Base-by-base conservation (phyloP, 805 yeast species). In the Wickerhamomyces xylosicus region DNA sequence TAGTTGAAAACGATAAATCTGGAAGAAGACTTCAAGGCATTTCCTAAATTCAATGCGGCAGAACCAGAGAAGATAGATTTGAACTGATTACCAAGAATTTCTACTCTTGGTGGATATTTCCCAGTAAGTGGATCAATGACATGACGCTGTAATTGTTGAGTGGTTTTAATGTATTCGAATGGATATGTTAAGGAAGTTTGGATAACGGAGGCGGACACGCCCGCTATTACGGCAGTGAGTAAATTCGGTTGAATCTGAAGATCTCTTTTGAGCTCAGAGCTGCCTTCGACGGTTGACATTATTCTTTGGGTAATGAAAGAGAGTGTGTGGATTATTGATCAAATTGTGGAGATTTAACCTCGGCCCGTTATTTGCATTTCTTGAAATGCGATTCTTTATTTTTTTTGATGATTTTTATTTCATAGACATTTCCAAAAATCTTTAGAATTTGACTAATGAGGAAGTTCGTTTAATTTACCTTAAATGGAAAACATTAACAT, bases 1-100 rank as follows among this genome's bases (percentile, higher is more conserved):
- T 77, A 74, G 45, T 85, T 83, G 63, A 84, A 90, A 36, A 81
- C 71, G 19, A 78, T 63, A 50, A 89, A 77, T 41, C 97, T 62
- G 6, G 86, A 72, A 6, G 74, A 66, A 4, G 94, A 79, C 58
- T 87, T 89, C 39, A 78, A 50, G 1, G 85, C 69, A 43, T 78
- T 77, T 4, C 96, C 96, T 0, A 77, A 46, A 29, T 85, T 81
- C 42, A 86, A 58, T 0, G 95, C 85, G 37, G 83, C 72, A 48
- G 85, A 74, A 1, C 97, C 97, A 19, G 64, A 54, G 42, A 64
- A 63, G 44, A 58, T 63, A 22, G 50, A 47, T 36, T 59, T 64
- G n/a, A 62, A 47, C 35, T 61, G 58, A 19, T 43, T 38, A 13
- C 42, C 37, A 14, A 40, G 29, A 10, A 49, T 50, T 20, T 42